phyloP scores from a whole-genome alignment of 2,329 filamentous ascomycete species.

The Penicillium sp. region DNA sequence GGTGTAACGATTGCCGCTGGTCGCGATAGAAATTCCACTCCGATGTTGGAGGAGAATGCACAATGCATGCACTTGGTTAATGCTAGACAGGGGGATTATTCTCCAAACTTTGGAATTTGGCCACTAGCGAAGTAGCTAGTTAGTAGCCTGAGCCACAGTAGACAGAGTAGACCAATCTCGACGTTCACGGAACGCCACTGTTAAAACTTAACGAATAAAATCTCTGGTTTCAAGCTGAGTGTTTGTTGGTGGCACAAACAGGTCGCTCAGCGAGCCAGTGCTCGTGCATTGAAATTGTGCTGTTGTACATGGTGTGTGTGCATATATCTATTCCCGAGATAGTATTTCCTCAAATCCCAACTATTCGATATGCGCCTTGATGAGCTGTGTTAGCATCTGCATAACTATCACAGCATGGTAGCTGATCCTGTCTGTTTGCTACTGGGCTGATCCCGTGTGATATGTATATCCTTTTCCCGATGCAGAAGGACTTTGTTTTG shows the following conservation, averaged over 20 bases:
- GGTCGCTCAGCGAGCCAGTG: background rate
- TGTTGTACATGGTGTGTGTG: background rate
- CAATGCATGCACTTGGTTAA: background rate
- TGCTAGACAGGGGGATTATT: background rate
- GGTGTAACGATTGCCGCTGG: constrained; percentile 13
- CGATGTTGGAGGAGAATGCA: background rate
- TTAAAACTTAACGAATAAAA: background rate
- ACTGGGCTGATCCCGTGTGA: background rate
- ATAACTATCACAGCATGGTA: background rate
- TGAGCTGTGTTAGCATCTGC: background rate
- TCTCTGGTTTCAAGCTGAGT: background rate
- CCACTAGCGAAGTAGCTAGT: background rate
- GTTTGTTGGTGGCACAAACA: constrained; percentile 3
- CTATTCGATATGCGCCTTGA: background rate
- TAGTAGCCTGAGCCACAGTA: background rate
- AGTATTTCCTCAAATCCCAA: background rate
- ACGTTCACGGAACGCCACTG: background rate
- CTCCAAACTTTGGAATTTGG: background rate
- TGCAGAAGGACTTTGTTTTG: constrained; percentile 7
- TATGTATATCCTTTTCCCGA: constrained; percentile 3
- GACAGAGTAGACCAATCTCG: background rate
- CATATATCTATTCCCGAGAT: background rate
- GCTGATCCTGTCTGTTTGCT: background rate
- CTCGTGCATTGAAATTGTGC: background rate
- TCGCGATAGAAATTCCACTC: constrained; percentile 7